These are phyloP conservation scores for Mycena amicta DNA, from an alignment of 768 basidiomycete species.

Conservation along the genomic window DNA sequence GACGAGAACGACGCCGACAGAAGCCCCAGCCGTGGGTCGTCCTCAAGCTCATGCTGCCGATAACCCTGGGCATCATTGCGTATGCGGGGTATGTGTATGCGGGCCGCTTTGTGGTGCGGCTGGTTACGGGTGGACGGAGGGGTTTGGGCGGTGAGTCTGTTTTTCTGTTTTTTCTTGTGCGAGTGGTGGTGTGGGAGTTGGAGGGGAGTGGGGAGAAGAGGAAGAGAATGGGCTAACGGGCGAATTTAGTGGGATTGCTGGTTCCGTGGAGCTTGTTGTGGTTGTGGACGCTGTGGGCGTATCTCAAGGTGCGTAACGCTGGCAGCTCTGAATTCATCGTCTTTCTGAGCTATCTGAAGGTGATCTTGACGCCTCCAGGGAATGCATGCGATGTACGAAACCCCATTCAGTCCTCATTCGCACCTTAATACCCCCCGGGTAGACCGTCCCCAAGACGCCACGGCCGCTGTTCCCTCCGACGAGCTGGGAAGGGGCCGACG, in stretches of 20 bases:
- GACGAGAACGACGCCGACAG: constrained; percentile 38
- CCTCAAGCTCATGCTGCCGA: constrained; percentile 64
- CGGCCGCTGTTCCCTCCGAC: constrained; percentile 29
- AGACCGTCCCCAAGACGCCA: constrained; percentile 26
- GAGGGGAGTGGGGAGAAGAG: too few species aligned
- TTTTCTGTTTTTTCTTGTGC: background rate
- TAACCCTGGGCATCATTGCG: constrained; percentile 61
- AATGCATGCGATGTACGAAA: constrained; percentile 63
- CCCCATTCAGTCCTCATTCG: background rate
- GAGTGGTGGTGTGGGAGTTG: too few species aligned
- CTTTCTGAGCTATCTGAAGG: constrained; percentile 39
- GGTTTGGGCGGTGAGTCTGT: constrained; percentile 66
- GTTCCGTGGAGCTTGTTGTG: constrained; percentile 64
- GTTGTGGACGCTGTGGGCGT: constrained; percentile 79
- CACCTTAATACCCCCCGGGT: constrained; percentile 31
- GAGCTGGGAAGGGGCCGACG: background rate
- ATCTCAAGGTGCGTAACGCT: constrained; percentile 55
- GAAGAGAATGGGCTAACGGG: background rate
- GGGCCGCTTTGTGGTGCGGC: constrained; percentile 67
- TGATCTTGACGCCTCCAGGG: constrained; percentile 68
- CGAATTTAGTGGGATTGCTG: constrained; percentile 77
- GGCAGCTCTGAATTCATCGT: background rate
- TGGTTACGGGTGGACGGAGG: constrained; percentile 59
- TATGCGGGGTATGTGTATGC: constrained; percentile 82
- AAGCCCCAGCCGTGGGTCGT: constrained; percentile 74